Base-by-base conservation (phyloP, 139 green algal genomes). In the Micromonas commoda region DNA sequence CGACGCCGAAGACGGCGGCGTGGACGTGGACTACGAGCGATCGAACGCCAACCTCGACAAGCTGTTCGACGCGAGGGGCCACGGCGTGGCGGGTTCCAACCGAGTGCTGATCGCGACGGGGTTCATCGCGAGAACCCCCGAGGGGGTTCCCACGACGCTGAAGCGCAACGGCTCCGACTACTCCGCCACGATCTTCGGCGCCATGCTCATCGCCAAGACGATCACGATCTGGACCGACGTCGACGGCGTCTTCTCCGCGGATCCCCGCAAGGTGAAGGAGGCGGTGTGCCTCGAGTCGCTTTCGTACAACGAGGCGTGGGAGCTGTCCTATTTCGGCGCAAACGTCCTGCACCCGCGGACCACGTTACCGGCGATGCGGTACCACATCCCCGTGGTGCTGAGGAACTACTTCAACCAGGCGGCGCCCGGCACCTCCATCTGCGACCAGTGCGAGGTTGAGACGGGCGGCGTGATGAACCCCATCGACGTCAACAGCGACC, bases 211-310 rank as follows among this genome's bases (percentile, higher is more conserved):
- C 33, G 76, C 81, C 37, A 78, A 79, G 39, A 78, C 88, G 76
- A 96, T 97, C 88, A 97, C 91, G 69, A 98, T 98, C 81, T 98
- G 94, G 94, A 98, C 94, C 0, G 94, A 98, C 76, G 94, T 98
- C 37, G 87, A 98, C 60, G 94, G 94, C 24, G 94, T 98, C 32
- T 98, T 93, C 82, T 91, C 82, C 5, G 94, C 94, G 0, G 94
- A 98, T 84, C 94, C 94, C 2, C 85, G 94, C 66, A 97, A 97
- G 83, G 87, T 95, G 28, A 78, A 82, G 0, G 91, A 96, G 75
- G 89, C 92, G 0, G 88, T 93, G 31, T 93, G 91, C 85, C 78
- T 91, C 24, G 34, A 78, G 16, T 80, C 71, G 51, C 84, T 96
- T 84, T 91, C 90, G 20, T 98, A 98, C 81, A 88, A 97, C 73